Conservation (phyloP, 768 basidiomycete genomes). For the Cystofilobasidium capitatum region DNA sequence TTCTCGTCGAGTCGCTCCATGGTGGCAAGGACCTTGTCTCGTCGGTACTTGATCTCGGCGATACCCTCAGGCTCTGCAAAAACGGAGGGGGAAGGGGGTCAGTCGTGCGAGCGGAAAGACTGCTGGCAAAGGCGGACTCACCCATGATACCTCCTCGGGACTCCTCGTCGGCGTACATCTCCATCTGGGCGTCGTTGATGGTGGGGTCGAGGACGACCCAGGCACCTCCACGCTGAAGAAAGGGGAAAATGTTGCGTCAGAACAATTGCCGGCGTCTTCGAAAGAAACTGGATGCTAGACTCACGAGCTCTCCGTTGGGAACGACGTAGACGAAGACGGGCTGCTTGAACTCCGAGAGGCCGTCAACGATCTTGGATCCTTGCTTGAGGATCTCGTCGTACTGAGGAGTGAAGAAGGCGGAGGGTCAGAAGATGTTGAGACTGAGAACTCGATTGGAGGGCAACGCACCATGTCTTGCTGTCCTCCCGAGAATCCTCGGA, state of each 20-base stretch:
- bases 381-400: constrained; percentile 95
- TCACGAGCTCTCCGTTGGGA: constrained; percentile 80
- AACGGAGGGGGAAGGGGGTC: neutral
- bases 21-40: constrained; percentile 75
- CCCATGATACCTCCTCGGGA: constrained; percentile 79
- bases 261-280: neutral
- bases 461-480: constrained; percentile 79
- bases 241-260: neutral
- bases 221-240: constrained; percentile 69
- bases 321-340: constrained; percentile 98
- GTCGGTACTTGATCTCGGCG: constrained; percentile 92
- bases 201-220: constrained; percentile 99
- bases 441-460: neutral
- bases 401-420: constrained; percentile 29
- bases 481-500: constrained; percentile 99
- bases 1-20: constrained; percentile 88
- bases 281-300: neutral
- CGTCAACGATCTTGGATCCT: constrained; percentile 97
- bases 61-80: constrained; percentile 79
- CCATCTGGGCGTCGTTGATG: constrained; percentile 90
- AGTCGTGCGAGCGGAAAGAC: neutral
- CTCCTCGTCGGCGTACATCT: constrained; percentile 97
- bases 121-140: constrained; percentile 26
- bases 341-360: constrained; percentile 90
- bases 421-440: neutral